A percentile compares a stretch with the other conserved stretches of the same genome.
Conservation (phyloP, 2,329 filamentous ascomycete genomes). For the Trichoderma oligosporum region DNA sequence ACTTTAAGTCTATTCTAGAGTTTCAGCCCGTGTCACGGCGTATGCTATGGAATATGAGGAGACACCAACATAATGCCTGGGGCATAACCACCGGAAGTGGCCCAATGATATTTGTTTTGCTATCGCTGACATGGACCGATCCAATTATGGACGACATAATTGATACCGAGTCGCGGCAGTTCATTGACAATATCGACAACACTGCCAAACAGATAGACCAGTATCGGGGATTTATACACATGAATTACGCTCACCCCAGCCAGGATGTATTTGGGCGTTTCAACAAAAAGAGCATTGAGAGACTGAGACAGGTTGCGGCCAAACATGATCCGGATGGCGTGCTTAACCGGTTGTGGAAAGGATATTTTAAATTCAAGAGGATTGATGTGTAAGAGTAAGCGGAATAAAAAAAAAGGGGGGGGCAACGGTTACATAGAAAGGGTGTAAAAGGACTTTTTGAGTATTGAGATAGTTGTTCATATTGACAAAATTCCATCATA, state of each 20-base stretch:
- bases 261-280: constrained; percentile 41
- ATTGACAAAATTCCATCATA: no score
- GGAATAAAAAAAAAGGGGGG: no score
- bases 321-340: constrained; percentile 30
- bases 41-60: constrained; percentile 31
- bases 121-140: constrained; percentile 27
- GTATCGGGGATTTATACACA: constrained; percentile 35
- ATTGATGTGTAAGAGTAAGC: background rate
- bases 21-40: constrained; percentile 41
- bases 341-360: constrained; percentile 26
- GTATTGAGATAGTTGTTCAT: no score
- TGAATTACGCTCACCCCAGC: constrained; percentile 34
- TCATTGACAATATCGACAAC: constrained; percentile 24
- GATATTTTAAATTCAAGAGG: constrained; percentile 24
- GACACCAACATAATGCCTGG: constrained; percentile 41
- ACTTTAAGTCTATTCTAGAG: constrained; percentile 25
- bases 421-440: no score
- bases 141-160: constrained; percentile 32
- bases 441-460: no score
- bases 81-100: constrained; percentile 36
- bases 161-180: constrained; percentile 20
- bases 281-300: constrained; percentile 32
- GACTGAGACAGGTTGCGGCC: constrained; percentile 24
- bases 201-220: constrained; percentile 30
- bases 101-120: constrained; percentile 33